A percentile compares a stretch with the other conserved stretches of the same genome.
Evolutionary conservation across 495 filamentous ascomycete genomes (phyloP).

Genomic region (Chaetomidium leptoderma): DNA sequence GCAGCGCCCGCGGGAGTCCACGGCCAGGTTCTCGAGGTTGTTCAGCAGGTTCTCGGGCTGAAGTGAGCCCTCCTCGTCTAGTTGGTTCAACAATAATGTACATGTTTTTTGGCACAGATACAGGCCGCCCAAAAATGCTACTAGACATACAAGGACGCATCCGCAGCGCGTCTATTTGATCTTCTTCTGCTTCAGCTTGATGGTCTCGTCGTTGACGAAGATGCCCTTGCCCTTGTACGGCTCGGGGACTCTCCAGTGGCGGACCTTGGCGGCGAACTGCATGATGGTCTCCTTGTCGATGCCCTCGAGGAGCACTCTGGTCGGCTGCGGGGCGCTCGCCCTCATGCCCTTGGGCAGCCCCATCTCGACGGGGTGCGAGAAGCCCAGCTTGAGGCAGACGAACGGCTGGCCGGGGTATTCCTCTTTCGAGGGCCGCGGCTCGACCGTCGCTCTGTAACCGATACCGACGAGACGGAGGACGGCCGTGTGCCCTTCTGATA

Average conservation of each 20-base stretch:
- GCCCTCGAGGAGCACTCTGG: slow-evolving; percentile 85
- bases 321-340: slow-evolving; percentile 89
- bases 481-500: slow-evolving; percentile 92
- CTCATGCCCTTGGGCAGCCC: slow-evolving; percentile 75
- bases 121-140: slow-evolving; percentile 13
- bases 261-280: slow-evolving; percentile 83
- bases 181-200: slow-evolving; percentile 97
- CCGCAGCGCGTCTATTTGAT: slow-evolving; percentile 66
- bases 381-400: slow-evolving; percentile 90
- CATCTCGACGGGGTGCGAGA: slow-evolving; percentile 89
- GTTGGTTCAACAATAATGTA: slow-evolving; percentile 25
- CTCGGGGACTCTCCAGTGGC: slow-evolving; percentile 85
- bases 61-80: slow-evolving; percentile 25
- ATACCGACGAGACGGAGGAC: slow-evolving; percentile 94
- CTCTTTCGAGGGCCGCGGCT: slow-evolving; percentile 66
- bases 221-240: slow-evolving; percentile 99
- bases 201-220: slow-evolving; percentile 94
- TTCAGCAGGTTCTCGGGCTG: slow-evolving; percentile 66
- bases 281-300: slow-evolving; percentile 78
- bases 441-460: slow-evolving; percentile 86
- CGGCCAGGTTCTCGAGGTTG: slow-evolving; percentile 69
- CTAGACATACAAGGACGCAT: slow-evolving; percentile 17
- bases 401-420: slow-evolving; percentile 79
- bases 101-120: slow-evolving; percentile 26
- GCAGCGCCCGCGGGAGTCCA: slow-evolving; percentile 76